These are phyloP conservation scores for Exophiala bonariae DNA, from an alignment of 2,329 filamentous ascomycete genomes.

Conservation along the genomic window DNA sequence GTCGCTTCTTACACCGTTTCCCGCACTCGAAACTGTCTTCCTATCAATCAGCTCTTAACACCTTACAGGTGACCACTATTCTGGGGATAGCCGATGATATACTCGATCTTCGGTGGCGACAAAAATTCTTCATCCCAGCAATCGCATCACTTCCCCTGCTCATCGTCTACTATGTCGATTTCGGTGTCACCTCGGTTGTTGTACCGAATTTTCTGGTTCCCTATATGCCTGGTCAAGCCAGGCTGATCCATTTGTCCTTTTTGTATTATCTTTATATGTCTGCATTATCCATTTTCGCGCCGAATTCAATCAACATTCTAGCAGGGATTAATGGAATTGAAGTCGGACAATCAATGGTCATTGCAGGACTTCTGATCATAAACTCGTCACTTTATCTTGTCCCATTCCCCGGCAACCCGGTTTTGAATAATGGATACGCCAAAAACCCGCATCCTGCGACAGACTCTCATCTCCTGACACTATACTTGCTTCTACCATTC, in stretches of 20 bases:
- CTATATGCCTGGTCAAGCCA: conserved; percentile 64
- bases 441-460: conserved; percentile 89
- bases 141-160: conserved; percentile 91
- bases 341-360: conserved; percentile 88
- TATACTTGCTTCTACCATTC: conserved; percentile 93
- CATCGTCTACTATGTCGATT: conserved; percentile 97
- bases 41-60: conserved; percentile 90
- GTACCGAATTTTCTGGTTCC: conserved; percentile 81
- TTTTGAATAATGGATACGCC: conserved; percentile 41
- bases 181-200: conserved; percentile 93
- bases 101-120: conserved; percentile 97
- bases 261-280: conserved; percentile 98
- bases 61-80: conserved; percentile 84
- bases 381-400: conserved; percentile 87
- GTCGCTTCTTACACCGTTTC: conserved; percentile 84
- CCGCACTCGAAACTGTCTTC: conserved; percentile 96
- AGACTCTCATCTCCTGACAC: conserved; percentile 92
- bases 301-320: conserved; percentile 99
- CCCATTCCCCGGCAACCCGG: conserved; percentile 47
- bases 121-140: conserved; percentile 97
- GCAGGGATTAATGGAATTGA: conserved; percentile 99
- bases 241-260: conserved; percentile 77
- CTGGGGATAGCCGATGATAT: conserved; percentile 94
- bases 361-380: conserved; percentile 76
- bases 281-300: conserved; percentile 92